Evolutionary conservation across 2,329 filamentous ascomycete species (phyloP).

Genomic region (Diaporthe longicolla): DNA sequence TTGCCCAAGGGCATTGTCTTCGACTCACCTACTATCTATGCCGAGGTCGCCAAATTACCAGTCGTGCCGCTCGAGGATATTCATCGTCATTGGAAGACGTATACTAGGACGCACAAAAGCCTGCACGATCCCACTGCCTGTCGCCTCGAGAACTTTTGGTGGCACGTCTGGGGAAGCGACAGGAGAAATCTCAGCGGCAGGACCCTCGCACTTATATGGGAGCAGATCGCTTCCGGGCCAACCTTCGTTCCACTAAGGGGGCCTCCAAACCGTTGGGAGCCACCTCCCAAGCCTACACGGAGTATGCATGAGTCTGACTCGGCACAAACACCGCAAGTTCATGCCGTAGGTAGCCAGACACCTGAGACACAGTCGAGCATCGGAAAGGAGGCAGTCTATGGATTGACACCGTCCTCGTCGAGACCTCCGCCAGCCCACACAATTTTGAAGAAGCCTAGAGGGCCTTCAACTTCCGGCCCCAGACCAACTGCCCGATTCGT

Average conservation of each 20-base stretch:
- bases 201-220: constrained; percentile 68
- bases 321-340: constrained; percentile 34
- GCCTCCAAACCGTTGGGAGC: constrained; percentile 68
- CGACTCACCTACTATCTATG: constrained; percentile 66
- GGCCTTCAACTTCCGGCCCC: constrained; percentile 66
- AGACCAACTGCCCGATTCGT: constrained; percentile 74
- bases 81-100: constrained; percentile 71
- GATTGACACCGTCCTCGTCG: constrained; percentile 57
- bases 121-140: constrained; percentile 74
- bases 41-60: constrained; percentile 66
- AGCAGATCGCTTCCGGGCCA: constrained; percentile 70
- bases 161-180: constrained; percentile 75
- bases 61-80: constrained; percentile 67
- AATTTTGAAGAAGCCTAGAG: constrained; percentile 72
- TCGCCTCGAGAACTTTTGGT: constrained; percentile 76
- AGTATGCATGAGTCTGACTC: constrained; percentile 43
- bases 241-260: constrained; percentile 70
- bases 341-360: background rate
- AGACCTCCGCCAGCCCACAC: constrained; percentile 66
- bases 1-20: constrained; percentile 71
- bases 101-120: constrained; percentile 71
- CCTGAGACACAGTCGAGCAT: background rate
- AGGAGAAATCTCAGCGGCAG: constrained; percentile 66
- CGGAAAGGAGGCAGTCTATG: constrained; percentile 46
- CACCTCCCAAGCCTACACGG: constrained; percentile 53